These are phyloP conservation scores for Trichoderma semiorbis DNA, from an alignment of 2,329 filamentous ascomycete genomes.

Conservation along the genomic window DNA sequence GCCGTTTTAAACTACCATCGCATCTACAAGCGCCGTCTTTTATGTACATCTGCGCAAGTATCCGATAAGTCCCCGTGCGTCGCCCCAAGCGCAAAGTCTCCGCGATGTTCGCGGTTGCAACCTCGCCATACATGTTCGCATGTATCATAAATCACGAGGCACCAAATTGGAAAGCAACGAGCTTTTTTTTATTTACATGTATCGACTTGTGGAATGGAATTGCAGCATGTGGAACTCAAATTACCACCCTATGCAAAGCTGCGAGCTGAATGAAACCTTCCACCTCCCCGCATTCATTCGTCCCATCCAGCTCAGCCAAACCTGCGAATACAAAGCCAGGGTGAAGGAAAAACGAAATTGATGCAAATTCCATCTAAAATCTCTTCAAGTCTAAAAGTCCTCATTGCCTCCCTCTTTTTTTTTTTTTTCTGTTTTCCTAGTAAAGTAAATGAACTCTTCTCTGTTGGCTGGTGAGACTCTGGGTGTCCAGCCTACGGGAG, in stretches of 20 bases:
- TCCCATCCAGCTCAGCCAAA: not conserved
- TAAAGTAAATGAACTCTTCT: not conserved
- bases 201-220: not conserved
- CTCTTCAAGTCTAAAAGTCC: not conserved
- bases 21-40: not conserved
- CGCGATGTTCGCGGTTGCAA: not conserved
- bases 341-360: not conserved
- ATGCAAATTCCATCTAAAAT: not conserved
- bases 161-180: not conserved
- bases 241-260: not conserved
- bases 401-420: not conserved
- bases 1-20: not conserved
- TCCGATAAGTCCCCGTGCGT: slow-evolving; percentile 25
- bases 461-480: not conserved
- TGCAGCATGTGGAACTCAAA: not conserved
- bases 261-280: not conserved
- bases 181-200: not conserved
- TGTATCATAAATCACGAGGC: not conserved
- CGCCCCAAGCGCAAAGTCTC: not conserved
- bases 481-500: slow-evolving; percentile 20
- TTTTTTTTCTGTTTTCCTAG: too few relatives aligned
- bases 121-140: too few relatives aligned
- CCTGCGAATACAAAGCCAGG: not conserved
- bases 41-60: slow-evolving; percentile 24
- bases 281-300: not conserved